These are phyloP conservation scores for Tephrocybe sp. DNA, from an alignment of 768 basidiomycete genomes.

Conservation along the genomic window DNA sequence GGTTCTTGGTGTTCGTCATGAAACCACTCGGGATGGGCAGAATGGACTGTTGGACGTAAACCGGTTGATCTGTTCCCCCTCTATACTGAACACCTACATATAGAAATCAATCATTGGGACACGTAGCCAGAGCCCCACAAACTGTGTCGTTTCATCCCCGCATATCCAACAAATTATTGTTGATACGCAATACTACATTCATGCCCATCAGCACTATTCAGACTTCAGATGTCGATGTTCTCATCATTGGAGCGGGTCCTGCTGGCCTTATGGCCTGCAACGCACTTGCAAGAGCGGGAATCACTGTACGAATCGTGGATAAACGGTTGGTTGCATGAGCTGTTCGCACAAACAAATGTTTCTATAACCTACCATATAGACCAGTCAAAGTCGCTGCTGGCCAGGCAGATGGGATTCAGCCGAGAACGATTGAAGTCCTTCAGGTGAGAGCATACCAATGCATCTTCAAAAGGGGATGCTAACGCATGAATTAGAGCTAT, in stretches of 20 bases:
- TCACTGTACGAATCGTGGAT: slow-evolving; percentile 62
- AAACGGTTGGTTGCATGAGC: slow-evolving; percentile 38
- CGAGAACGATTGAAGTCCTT: slow-evolving; percentile 53
- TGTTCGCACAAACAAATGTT: background rate
- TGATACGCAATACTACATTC: background rate
- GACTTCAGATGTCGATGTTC: slow-evolving; percentile 53
- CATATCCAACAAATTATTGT: background rate
- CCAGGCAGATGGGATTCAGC: slow-evolving; percentile 62
- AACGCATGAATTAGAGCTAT: slow-evolving; percentile 54
- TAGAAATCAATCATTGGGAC: background rate
- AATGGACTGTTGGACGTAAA: background rate
- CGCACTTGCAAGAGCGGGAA: slow-evolving; percentile 54
- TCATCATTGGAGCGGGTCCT: slow-evolving; percentile 62
- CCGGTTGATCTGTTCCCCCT: background rate
- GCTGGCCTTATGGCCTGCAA: slow-evolving; percentile 71
- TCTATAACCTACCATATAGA: slow-evolving; percentile 25
- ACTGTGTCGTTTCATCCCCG: background rate
- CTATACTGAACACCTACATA: background rate
- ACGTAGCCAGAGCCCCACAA: background rate
- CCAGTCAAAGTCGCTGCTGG: slow-evolving; percentile 50
- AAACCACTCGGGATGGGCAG: background rate
- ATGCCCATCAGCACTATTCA: slow-evolving; percentile 26
- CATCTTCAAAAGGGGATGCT: background rate
- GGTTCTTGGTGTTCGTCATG: no score
- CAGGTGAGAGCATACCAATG: slow-evolving; percentile 33